phyloP scores from a whole-genome alignment of 305 asterid genomes.

The Rubia peregrina region DNA sequence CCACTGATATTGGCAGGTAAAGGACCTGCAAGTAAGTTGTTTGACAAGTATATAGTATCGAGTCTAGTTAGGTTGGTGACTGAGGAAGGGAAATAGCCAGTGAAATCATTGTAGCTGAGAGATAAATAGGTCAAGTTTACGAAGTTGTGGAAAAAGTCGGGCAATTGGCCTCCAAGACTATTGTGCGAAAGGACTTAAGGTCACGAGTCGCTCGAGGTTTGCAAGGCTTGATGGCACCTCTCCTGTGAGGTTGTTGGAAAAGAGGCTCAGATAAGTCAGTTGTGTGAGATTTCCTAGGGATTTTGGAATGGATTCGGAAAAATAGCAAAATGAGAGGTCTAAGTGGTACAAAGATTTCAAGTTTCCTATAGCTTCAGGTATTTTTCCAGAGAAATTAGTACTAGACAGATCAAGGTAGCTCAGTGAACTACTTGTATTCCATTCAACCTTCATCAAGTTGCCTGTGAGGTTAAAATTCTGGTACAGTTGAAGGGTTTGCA shows the following conservation, averaged over 20 bases:
- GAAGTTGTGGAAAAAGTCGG: slow-evolving; percentile 5
- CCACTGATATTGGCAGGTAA: slow-evolving; percentile 13
- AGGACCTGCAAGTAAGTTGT: slow-evolving; percentile 14
- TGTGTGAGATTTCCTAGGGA: slow-evolving; percentile 24
- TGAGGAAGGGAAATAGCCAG: slow-evolving; percentile 19
- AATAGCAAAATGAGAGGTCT: slow-evolving; percentile 7
- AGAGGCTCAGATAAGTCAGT: slow-evolving; percentile 3
- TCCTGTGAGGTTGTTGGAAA: slow-evolving; percentile 14
- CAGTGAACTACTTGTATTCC: slow-evolving; percentile 11
- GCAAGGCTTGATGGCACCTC: slow-evolving; percentile 13
- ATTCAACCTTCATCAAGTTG: slow-evolving; percentile 7
- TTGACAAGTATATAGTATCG: not conserved
- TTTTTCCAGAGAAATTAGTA: not conserved
- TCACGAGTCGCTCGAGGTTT: slow-evolving; percentile 11
- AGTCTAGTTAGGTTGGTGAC: slow-evolving; percentile 15
- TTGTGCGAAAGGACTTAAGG: slow-evolving; percentile 11
- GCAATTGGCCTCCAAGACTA: slow-evolving; percentile 14
- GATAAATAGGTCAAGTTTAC: not conserved
- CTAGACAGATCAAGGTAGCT: not conserved
- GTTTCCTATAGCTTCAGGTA: slow-evolving; percentile 17
- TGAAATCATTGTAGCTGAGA: slow-evolving; percentile 3
- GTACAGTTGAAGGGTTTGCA: slow-evolving; percentile 10
- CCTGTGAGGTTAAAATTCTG: slow-evolving; percentile 15
- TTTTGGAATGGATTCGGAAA: slow-evolving; percentile 17
- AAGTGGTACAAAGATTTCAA: slow-evolving; percentile 8